Evolutionary conservation across 345 rosid genomes (phyloP).

Genomic region (Acer saccharum): DNA sequence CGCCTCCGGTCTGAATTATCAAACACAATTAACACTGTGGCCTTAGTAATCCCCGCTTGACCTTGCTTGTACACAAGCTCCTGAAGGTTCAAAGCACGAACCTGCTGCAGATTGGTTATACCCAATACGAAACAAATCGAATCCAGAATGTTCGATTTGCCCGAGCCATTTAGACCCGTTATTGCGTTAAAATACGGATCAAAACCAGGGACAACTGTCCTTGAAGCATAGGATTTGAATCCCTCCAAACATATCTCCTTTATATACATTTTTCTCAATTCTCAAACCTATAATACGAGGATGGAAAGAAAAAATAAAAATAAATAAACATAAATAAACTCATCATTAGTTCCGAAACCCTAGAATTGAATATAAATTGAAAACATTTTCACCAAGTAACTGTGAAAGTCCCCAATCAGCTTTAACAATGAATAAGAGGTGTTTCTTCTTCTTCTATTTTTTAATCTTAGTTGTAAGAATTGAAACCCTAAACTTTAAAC

Average conservation of each 20-base stretch:
- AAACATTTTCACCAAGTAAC: background rate
- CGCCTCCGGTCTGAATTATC: slow-evolving; percentile 78
- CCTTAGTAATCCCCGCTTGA: slow-evolving; percentile 97
- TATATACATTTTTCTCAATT: slow-evolving; percentile 57
- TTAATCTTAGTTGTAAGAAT: background rate
- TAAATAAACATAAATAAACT: background rate
- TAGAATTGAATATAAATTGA: background rate
- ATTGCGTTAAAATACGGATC: slow-evolving; percentile 95
- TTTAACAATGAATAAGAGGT: too few species aligned
- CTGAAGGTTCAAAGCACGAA: slow-evolving; percentile 94
- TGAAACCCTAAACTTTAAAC: background rate
- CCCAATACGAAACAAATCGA: slow-evolving; percentile 97
- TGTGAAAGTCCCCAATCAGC: background rate
- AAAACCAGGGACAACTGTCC: slow-evolving; percentile 91
- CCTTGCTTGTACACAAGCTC: slow-evolving; percentile 99
- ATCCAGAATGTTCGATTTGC: slow-evolving; percentile 96
- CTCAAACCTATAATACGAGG: slow-evolving; percentile 12
- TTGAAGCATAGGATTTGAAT: slow-evolving; percentile 94
- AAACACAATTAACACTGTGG: slow-evolving; percentile 86
- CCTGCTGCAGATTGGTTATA: slow-evolving; percentile 98
- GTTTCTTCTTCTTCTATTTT: too few species aligned
- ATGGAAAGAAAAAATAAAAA: too few species aligned
- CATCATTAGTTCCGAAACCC: background rate
- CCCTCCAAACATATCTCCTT: slow-evolving; percentile 95
- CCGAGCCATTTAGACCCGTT: slow-evolving; percentile 95